Evolutionary conservation across 345 rosid genomes (phyloP).

Genomic region (Boechera stricta): DNA sequence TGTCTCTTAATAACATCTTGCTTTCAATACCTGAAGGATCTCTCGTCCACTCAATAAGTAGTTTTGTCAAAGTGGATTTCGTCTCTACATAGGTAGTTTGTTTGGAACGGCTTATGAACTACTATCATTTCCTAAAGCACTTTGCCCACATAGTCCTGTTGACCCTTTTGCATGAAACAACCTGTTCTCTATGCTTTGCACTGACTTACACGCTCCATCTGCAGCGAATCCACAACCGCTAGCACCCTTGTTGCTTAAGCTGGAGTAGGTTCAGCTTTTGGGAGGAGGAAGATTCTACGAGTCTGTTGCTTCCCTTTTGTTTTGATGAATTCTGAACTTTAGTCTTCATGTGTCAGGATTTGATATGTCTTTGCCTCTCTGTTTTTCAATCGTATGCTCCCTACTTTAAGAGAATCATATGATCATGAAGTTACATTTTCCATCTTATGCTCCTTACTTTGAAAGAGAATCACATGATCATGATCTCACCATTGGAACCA

Average conservation of each 20-base stretch:
- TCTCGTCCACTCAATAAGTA: neutral
- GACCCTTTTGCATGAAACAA: neutral
- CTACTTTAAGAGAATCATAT: slow-evolving; percentile 4
- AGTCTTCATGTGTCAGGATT: slow-evolving; percentile 20
- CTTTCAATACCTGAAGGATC: neutral
- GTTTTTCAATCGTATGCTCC: slow-evolving; percentile 10
- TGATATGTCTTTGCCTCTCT: slow-evolving; percentile 11
- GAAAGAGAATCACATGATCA: slow-evolving; percentile 7
- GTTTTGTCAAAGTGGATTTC: neutral
- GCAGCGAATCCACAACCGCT: slow-evolving; percentile 75
- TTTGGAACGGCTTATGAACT: neutral
- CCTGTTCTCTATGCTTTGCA: neutral
- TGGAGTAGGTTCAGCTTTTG: slow-evolving; percentile 9
- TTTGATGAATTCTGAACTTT: slow-evolving; percentile 13
- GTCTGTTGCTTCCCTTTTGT: slow-evolving; percentile 23
- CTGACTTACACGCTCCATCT: slow-evolving; percentile 3
- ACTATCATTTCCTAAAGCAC: neutral
- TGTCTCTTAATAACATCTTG: neutral
- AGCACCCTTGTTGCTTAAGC: slow-evolving; percentile 69
- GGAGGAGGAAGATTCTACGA: slow-evolving; percentile 12
- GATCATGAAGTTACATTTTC: neutral
- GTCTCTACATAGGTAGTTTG: neutral
- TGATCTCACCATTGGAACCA: neutral
- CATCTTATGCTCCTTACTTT: slow-evolving; percentile 1
- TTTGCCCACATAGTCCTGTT: neutral